Base-by-base conservation (phyloP, 768 basidiomycete genomes). In the Leccinum fibrillosum region DNA sequence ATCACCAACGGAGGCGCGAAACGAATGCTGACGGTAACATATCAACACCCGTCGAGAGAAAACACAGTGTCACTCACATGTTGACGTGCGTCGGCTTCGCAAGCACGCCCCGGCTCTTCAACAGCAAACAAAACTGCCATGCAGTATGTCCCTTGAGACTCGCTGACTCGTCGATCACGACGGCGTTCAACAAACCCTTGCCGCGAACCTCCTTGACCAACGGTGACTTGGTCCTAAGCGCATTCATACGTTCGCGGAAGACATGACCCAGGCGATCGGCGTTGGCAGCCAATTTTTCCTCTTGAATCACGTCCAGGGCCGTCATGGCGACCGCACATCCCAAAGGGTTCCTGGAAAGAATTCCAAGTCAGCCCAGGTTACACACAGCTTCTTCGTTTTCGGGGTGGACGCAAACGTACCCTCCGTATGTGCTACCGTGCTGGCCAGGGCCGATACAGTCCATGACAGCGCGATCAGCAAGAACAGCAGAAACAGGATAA, bases 1-100 rank as follows among this genome's bases (percentile, higher is more conserved):
- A 99, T 99, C 61, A 98, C 92, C 55, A 99, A 75, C 2, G 96
- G 96, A 2, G 96, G 96, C 2, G 97, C 93, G 71, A 99, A 96
- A 32, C 96, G 94, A 64, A 99, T 90, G 54, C 94, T 98, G 25
- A 54, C 21, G 12, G 42, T 13, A 50, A 7, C 44, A 53, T 42
- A 53, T 59, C 49, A 58, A 34, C 30, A 30, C 48, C 49, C 23
- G 5, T 30, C 42, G 4, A n/a, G 5, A 21, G 17, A 25, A 25
- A 25, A 37, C 30, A 35, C 13, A 8, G 28, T 49, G 37, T 21
- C 44, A 79, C 92, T 66, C 66, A 95, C 93, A 92, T 93, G 74
- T 96, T 96, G 26, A 87, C 83, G 68, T 97, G 94, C 0, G 96
- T 98, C 12, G 97, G 95, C 80, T 99, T 98, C 28, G 95, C 96